These are phyloP conservation scores for Suaeda aralocaspica DNA, from an alignment of 148 eudicot genomes.

Conservation along the genomic window DNA sequence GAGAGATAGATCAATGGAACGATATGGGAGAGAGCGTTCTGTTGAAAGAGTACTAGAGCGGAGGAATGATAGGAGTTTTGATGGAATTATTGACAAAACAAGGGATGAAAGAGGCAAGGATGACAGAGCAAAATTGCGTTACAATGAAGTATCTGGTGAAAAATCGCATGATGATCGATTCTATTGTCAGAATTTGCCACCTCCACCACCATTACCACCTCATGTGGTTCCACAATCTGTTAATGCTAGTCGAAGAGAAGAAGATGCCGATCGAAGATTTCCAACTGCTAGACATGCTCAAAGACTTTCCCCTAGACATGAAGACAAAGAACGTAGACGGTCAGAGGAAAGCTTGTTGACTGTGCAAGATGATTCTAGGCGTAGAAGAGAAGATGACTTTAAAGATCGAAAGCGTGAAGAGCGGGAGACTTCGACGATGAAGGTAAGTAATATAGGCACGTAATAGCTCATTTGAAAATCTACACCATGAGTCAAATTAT, in stretches of 20 bases:
- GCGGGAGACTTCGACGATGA: conserved; percentile 47
- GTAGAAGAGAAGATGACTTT: conserved; percentile 90
- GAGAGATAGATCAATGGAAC: conserved; percentile 82
- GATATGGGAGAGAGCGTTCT: conserved; percentile 82
- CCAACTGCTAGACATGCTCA: conserved; percentile 69
- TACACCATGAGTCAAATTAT: background rate
- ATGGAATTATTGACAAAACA: conserved; percentile 48
- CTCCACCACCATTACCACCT: conserved; percentile 95
- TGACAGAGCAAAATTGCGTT: conserved; percentile 65
- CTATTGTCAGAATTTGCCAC: conserved; percentile 83
- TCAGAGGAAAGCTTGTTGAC: conserved; percentile 70
- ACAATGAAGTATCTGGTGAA: conserved; percentile 54
- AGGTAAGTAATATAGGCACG: conserved; percentile 40
- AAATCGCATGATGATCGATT: conserved; percentile 81
- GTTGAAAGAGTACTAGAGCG: conserved; percentile 65
- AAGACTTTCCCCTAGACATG: conserved; percentile 92
- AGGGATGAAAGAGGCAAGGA: conserved; percentile 86
- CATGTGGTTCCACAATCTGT: conserved; percentile 85
- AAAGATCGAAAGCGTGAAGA: conserved; percentile 95
- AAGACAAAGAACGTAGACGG: conserved; percentile 86
- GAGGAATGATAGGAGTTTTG: conserved; percentile 59
- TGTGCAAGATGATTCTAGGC: conserved; percentile 68
- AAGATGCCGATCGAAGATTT: conserved; percentile 82
- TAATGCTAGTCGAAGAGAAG: conserved; percentile 71
- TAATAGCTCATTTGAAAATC: background rate